Evolutionary conservation across 345 rosid genomes (phyloP), one percentile per base, ranked within the genome.

Genomic region (Erysimum cheiranthoides): DNA sequence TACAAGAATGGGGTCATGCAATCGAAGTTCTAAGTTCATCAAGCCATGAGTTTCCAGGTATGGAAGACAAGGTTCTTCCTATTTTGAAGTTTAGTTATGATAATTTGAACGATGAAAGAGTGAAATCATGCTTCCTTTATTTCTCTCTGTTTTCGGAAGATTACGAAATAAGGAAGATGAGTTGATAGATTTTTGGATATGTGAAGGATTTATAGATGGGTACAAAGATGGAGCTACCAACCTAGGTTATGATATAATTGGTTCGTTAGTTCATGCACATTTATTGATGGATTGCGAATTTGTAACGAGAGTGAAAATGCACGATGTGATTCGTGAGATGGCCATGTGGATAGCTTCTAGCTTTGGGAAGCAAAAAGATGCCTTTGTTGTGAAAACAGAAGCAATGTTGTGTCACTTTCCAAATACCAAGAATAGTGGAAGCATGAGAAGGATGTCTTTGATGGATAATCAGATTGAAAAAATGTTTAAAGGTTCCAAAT

Each of bases 81-180:
- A 28, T 54, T 54, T 30, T 54, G 36, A 28, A 6, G 36, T 13
- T 54, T 10, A 54, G 38, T 30, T 54, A 54, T 7, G 60, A 54
- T 54, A 13, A 18, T 5, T 28, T 54, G 14, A 14, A 54, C 38
- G n/a, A 54, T 53, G 2, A 0, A 2, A 3, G 10, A 10, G 36
- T 14, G 38, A 30, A 54, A 54, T 30, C 1, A 10, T 54, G 38
- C 38, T 54, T 54, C 11, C 36, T 30, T 14, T 56, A 56, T 13
- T 56, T 38, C 8, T 56, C 61, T 56, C 31, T 56, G 61, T 56
- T 13, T 56, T 38, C 61, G 0, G 38, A 56, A 56, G 61, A 31
- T 56, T 56, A 0, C 14, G 38, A 56, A 31, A 56, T 56, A 30
- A 1, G 7, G 10, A 56, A 18, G 11, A 56, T 18, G 0, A 30